phyloP scores from a whole-genome alignment of 2,329 filamentous ascomycete species.

The Arthroderma uncinatum region DNA sequence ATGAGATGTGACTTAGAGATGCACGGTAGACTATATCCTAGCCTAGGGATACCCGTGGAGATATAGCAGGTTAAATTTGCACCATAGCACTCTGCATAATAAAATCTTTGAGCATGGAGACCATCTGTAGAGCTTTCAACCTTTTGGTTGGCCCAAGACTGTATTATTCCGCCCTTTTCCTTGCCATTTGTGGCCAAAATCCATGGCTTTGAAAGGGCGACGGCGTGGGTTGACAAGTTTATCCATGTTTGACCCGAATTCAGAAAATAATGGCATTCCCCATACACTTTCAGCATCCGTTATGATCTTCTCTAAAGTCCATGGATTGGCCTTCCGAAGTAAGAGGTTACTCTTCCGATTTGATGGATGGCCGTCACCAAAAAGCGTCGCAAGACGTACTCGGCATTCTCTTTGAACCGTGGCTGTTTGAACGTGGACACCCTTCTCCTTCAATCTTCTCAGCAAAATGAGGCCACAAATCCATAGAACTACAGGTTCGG shows the following conservation, averaged over 20 bases:
- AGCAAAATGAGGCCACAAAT: conserved; percentile 32
- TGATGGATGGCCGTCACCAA: conserved; percentile 23
- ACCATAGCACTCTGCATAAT: neutral
- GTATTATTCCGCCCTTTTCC: neutral
- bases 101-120: neutral
- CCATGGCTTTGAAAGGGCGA: neutral
- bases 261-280: conserved; percentile 25
- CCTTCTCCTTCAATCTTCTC: conserved; percentile 27
- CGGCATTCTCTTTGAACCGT: conserved; percentile 26
- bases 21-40: too few species aligned
- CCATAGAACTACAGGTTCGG: conserved; percentile 27
- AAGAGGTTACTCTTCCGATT: conserved; percentile 26
- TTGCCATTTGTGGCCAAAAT: neutral
- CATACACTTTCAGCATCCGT: conserved; percentile 27
- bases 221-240: conserved; percentile 14
- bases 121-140: neutral
- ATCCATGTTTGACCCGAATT: conserved; percentile 17
- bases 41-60: too few species aligned
- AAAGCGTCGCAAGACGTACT: conserved; percentile 29
- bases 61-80: neutral
- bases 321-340: conserved; percentile 29
- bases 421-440: conserved; percentile 24
- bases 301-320: conserved; percentile 22
- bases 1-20: neutral
- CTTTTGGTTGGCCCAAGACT: neutral